Evolutionary conservation across 441 rosid genomes (phyloP).

Genomic region (Corymbia calophylla): DNA sequence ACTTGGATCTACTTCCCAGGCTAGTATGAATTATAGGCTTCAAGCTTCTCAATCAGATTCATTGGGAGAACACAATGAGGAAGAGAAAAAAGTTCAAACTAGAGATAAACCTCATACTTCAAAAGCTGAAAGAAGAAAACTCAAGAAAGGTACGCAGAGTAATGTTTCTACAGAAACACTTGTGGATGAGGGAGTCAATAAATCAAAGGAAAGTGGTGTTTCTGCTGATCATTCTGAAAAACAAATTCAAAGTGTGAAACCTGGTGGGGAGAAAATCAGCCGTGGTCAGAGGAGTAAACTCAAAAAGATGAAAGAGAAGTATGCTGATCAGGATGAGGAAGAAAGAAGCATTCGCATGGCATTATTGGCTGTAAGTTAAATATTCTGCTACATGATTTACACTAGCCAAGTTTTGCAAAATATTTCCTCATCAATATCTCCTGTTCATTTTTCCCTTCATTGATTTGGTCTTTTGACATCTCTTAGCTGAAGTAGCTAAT

Average conservation of each 20-base stretch:
- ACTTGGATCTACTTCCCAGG: slow-evolving; percentile 57
- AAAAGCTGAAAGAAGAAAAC: slow-evolving; percentile 89
- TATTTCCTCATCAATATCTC: not conserved
- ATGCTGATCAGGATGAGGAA: slow-evolving; percentile 96
- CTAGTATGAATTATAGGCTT: slow-evolving; percentile 30
- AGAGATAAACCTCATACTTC: slow-evolving; percentile 72
- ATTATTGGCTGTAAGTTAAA: slow-evolving; percentile 74
- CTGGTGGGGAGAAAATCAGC: slow-evolving; percentile 55
- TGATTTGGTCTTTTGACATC: not conserved
- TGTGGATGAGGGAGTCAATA: slow-evolving; percentile 32
- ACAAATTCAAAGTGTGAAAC: slow-evolving; percentile 32
- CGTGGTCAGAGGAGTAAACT: slow-evolving; percentile 92
- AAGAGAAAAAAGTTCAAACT: slow-evolving; percentile 32
- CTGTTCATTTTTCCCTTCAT: not conserved
- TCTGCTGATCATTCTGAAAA: slow-evolving; percentile 1
- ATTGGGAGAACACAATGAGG: slow-evolving; percentile 30
- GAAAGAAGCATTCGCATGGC: slow-evolving; percentile 80
- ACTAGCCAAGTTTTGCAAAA: not conserved
- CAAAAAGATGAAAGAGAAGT: slow-evolving; percentile 98
- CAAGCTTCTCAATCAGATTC: slow-evolving; percentile 35
- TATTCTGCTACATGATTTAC: not conserved
- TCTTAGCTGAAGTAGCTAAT: not conserved
- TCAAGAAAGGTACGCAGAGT: slow-evolving; percentile 66
- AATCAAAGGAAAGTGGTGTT: slow-evolving; percentile 15
- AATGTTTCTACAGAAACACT: slow-evolving; percentile 22